Conservation (phyloP, 768 basidiomycete species). For the Cystofilobasidium capitatum region DNA sequence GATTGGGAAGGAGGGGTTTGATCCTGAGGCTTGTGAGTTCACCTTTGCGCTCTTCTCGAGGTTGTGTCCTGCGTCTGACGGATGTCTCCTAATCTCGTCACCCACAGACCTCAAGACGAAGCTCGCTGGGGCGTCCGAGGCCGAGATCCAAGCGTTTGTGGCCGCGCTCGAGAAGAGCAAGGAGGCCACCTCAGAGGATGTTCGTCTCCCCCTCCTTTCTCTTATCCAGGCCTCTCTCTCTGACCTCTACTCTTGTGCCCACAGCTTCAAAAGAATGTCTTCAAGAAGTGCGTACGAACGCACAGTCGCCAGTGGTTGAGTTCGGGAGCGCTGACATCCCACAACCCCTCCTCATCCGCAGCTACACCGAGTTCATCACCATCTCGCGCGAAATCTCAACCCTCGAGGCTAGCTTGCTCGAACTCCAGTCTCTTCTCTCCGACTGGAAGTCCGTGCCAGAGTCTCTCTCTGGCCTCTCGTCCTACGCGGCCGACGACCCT, state of each 20-base stretch:
- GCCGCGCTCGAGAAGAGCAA: slow-evolving; percentile 63
- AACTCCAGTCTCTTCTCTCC: slow-evolving; percentile 82
- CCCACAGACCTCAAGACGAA: slow-evolving; percentile 35
- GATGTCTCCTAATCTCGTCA: neutral
- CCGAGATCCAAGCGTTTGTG: slow-evolving; percentile 48
- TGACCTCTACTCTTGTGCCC: neutral
- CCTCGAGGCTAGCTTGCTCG: slow-evolving; percentile 94
- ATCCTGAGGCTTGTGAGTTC: slow-evolving; percentile 75
- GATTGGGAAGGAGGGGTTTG: slow-evolving; percentile 69
- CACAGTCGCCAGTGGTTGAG: neutral
- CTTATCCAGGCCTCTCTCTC: neutral
- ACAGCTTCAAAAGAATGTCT: slow-evolving; percentile 72
- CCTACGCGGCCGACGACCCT: slow-evolving; percentile 30
- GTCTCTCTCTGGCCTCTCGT: neutral
- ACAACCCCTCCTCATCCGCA: slow-evolving; percentile 36
- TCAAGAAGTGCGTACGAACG: slow-evolving; percentile 62
- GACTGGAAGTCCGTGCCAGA: slow-evolving; percentile 95
- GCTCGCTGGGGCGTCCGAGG: slow-evolving; percentile 38
- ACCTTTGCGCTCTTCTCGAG: neutral
- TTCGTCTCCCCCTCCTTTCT: neutral
- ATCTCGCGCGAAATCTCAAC: slow-evolving; percentile 95
- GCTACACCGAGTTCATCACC: slow-evolving; percentile 91
- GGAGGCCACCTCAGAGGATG: slow-evolving; percentile 61
- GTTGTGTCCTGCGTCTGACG: neutral
- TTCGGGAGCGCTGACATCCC: slow-evolving; percentile 21